A percentile compares a stretch with the other conserved stretches of the same genome.
phyloP scores from a whole-genome alignment of 148 eudicot species.

The Fagopyrum esculentum region DNA sequence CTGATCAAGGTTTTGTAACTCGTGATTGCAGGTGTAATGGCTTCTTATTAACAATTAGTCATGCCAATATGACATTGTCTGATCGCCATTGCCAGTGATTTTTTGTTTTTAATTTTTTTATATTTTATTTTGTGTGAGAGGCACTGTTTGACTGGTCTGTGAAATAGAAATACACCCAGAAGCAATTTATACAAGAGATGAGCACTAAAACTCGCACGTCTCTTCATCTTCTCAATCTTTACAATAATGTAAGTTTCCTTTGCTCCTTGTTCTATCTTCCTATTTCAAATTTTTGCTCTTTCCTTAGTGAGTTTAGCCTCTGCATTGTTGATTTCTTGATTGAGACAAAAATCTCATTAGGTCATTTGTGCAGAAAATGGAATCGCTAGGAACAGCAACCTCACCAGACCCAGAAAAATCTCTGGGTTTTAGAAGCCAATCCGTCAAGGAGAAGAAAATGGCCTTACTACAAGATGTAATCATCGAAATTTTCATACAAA shows the following conservation, averaged over 20 bases:
- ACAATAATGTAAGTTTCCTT: not conserved
- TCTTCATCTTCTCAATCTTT: not conserved
- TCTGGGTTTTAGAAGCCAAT: not conserved
- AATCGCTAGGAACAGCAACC: conserved; percentile 3
- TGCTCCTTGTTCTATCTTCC: not conserved
- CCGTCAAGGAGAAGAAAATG: conserved; percentile 10
- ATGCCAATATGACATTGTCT: not conserved
- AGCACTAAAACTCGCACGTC: conserved; percentile 13
- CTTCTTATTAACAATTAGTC: not conserved
- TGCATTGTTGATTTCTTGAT: not conserved
- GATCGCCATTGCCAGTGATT: not conserved
- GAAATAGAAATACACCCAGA: not conserved
- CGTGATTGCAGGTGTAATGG: not conserved
- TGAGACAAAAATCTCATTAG: not conserved
- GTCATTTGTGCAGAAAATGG: conserved; percentile 5
- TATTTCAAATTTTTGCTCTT: not conserved
- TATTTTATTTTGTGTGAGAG: not conserved
- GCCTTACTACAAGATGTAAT: conserved; percentile 12
- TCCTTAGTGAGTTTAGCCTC: conserved; percentile 2
- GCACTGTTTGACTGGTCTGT: conserved; percentile 7
- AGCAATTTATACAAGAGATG: conserved; percentile 8
- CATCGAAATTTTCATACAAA: not conserved
- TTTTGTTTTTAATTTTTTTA: not conserved
- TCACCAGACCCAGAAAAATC: not conserved
- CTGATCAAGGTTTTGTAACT: not conserved